Conservation (phyloP, 305 asterid species). For the Fraxinus albicans region DNA sequence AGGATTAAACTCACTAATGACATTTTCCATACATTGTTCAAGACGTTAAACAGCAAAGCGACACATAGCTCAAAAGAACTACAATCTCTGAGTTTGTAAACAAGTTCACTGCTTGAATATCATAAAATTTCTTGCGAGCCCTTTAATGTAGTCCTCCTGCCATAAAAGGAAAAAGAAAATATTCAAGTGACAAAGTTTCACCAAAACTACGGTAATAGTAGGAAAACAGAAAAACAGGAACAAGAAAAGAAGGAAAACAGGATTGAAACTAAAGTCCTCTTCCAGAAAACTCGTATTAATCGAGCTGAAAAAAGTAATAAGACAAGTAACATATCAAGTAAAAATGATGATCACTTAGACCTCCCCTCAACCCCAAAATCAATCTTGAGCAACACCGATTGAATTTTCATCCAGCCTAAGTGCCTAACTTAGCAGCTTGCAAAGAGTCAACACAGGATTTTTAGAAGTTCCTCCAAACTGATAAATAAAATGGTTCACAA, state of each 20-base stretch:
- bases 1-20: background rate
- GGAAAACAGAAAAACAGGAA: background rate
- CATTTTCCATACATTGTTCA: slow-evolving; percentile 2
- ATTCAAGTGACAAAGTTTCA: background rate
- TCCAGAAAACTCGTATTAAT: background rate
- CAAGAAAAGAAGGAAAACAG: background rate
- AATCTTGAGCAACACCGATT: background rate
- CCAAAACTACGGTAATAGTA: background rate
- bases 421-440: background rate
- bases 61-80: background rate
- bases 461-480: background rate
- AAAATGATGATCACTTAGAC: background rate
- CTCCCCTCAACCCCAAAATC: background rate
- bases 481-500: background rate
- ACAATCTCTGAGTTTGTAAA: slow-evolving; percentile 13
- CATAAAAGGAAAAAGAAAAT: slow-evolving; percentile 12
- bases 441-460: background rate
- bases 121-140: slow-evolving; percentile 20
- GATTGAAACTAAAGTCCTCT: background rate
- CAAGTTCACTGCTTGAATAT: slow-evolving; percentile 22
- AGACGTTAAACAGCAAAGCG: background rate
- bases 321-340: background rate
- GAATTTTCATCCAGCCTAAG: background rate
- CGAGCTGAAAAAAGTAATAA: background rate
- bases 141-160: slow-evolving; percentile 26